phyloP scores from a whole-genome alignment of 257 asterid genomes.

The Plantago ovata region DNA sequence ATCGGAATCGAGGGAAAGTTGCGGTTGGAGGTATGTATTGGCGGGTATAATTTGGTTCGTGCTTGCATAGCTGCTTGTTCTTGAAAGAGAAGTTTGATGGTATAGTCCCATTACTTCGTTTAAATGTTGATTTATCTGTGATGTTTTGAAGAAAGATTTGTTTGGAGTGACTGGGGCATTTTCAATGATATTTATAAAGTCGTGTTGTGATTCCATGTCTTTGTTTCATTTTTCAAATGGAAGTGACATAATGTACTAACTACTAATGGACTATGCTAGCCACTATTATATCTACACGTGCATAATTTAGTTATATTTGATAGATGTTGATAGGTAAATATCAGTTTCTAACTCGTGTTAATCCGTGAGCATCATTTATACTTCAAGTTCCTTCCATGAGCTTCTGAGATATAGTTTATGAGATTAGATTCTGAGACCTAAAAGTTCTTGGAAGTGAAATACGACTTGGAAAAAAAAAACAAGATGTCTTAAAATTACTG shows the following conservation, averaged over 20 bases:
- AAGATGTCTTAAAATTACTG: too few relatives aligned
- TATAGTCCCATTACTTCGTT: conserved; percentile 16
- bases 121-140: neutral
- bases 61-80: conserved; percentile 30
- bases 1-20: conserved; percentile 13
- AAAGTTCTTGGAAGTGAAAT: too few relatives aligned
- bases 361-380: too few relatives aligned
- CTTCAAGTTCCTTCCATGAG: too few relatives aligned
- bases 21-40: conserved; percentile 12
- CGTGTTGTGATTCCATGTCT: neutral
- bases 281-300: conserved; percentile 22
- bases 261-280: conserved; percentile 4
- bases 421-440: too few relatives aligned
- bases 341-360: too few relatives aligned
- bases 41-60: conserved; percentile 19
- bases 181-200: neutral
- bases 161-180: too few relatives aligned
- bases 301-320: neutral
- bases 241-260: conserved; percentile 2
- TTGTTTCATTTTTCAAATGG: neutral
- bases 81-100: conserved; percentile 26
- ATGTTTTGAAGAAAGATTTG: too few relatives aligned
- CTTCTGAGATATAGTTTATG: too few relatives aligned
- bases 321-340: too few relatives aligned
- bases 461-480: too few relatives aligned